These are phyloP conservation scores for Colletotrichum sp. DNA, from an alignment of 2,329 filamentous ascomycete genomes.

Conservation along the genomic window DNA sequence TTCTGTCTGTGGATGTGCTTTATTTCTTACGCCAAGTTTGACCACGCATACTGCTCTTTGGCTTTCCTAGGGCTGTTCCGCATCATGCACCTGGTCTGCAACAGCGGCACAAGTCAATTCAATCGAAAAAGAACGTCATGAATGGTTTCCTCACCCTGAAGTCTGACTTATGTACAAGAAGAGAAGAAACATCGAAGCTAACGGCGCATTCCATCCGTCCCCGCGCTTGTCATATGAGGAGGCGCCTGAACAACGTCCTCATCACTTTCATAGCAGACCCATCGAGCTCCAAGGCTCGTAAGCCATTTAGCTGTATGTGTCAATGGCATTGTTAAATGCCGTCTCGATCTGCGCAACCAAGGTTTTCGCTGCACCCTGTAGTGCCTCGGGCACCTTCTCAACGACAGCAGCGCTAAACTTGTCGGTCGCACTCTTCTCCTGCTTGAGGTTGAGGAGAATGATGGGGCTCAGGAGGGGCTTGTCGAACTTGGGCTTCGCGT, in stretches of 20 bases:
- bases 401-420: slow-evolving; percentile 42
- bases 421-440: slow-evolving; percentile 43
- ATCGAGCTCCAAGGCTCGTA: background rate
- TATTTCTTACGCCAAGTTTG: background rate
- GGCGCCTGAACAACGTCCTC: background rate
- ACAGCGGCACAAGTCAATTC: background rate
- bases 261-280: background rate
- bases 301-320: slow-evolving; percentile 26
- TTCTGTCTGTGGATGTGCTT: background rate
- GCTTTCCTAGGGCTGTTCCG: background rate
- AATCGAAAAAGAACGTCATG: background rate
- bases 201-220: background rate
- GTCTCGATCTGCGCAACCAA: slow-evolving; percentile 42
- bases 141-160: background rate
- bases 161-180: background rate
- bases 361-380: slow-evolving; percentile 35
- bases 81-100: background rate
- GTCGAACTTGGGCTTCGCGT: slow-evolving; percentile 49
- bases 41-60: background rate
- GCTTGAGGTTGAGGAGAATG: slow-evolving; percentile 45
- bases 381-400: slow-evolving; percentile 41
- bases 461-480: slow-evolving; percentile 43
- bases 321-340: slow-evolving; percentile 43
- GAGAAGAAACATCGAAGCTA: background rate
- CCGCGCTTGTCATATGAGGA: background rate